Evolutionary conservation across 2,329 filamentous ascomycete species (phyloP), one percentile per base, ranked within the genome.

Genomic region (Penicillium sp.): DNA sequence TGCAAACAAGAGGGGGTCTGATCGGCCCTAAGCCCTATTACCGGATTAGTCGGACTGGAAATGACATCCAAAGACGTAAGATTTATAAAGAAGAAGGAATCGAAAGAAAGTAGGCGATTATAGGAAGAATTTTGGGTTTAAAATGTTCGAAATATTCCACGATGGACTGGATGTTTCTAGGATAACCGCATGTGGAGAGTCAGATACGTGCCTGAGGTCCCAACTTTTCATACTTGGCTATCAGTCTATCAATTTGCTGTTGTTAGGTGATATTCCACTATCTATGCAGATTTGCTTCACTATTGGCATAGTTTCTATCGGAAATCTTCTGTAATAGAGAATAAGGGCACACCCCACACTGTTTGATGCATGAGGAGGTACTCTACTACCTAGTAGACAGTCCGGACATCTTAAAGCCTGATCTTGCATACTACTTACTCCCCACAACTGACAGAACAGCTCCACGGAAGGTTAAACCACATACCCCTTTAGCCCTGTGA

Each of bases 1-100:
- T 65, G 63, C 69, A 71, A 71, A 71, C 65, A 55, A 9, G 65
- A 63, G 65, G 68, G 66, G 63, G 29, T 29, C 5, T 19, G 8
- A 4, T 29, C 13, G 53, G 52, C 60, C 56, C 54, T 64, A 61
- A 55, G 45, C 60, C 62, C 62, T 63, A 56, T 41, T 53, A 47
- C 54, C 49, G 33, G 16, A 57, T 57, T 53, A 11, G 43, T 45
- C 19, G 6, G n/a, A 7, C 2, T 38, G 15, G 2, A 43, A 16
- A 15, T 33, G 25, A 21, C 5, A 5, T 29, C 1, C 16, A 10
- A 25, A 21, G 23, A 19, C 6, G 8, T 29, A 39, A 53, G 25
- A 21, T 29, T 29, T 21, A 4, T 8, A 10, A 51, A 15, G 29
- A 31, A 41, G n/a, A 27, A 34, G 4, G 5, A 10, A 25, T 10